These are phyloP conservation scores for Pleurotus giganteus DNA, from an alignment of 768 basidiomycete genomes.

Conservation along the genomic window DNA sequence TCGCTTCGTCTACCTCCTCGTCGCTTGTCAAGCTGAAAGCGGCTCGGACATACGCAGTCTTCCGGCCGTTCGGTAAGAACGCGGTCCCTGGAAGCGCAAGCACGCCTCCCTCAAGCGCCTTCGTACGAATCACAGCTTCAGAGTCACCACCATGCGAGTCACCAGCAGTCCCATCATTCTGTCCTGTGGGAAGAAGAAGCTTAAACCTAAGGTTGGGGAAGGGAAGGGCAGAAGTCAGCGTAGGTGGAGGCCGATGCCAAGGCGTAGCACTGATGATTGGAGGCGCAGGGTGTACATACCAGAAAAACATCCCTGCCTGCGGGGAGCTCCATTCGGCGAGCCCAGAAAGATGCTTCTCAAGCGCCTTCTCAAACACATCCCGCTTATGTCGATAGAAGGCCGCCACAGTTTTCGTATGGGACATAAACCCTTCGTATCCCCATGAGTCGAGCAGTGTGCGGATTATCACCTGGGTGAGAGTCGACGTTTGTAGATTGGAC, in stretches of 20 bases:
- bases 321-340: conserved; percentile 73
- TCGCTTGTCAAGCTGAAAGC: conserved; percentile 71
- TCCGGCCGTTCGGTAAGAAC: conserved; percentile 72
- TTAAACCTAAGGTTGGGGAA: conserved; percentile 55
- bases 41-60: conserved; percentile 76
- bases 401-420: conserved; percentile 69
- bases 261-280: neutral
- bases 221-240: neutral
- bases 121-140: conserved; percentile 64
- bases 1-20: conserved; percentile 71
- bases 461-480: conserved; percentile 62
- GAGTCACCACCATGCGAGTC: conserved; percentile 56
- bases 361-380: conserved; percentile 74
- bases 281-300: conserved; percentile 45
- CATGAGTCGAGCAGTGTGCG: conserved; percentile 59
- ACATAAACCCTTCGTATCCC: conserved; percentile 74
- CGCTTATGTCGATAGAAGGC: conserved; percentile 71
- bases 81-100: conserved; percentile 87
- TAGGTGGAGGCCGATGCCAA: neutral
- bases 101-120: conserved; percentile 78
- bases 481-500: conserved; percentile 66
- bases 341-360: conserved; percentile 73
- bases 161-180: conserved; percentile 19
- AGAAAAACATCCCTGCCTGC: conserved; percentile 88
- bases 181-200: conserved; percentile 44